Percentiles rank a stretch among this genome's conserved stretches.
These are phyloP conservation scores for Neurospora sp. DNA, from an alignment of 495 filamentous ascomycete species.

Conservation along the genomic window DNA sequence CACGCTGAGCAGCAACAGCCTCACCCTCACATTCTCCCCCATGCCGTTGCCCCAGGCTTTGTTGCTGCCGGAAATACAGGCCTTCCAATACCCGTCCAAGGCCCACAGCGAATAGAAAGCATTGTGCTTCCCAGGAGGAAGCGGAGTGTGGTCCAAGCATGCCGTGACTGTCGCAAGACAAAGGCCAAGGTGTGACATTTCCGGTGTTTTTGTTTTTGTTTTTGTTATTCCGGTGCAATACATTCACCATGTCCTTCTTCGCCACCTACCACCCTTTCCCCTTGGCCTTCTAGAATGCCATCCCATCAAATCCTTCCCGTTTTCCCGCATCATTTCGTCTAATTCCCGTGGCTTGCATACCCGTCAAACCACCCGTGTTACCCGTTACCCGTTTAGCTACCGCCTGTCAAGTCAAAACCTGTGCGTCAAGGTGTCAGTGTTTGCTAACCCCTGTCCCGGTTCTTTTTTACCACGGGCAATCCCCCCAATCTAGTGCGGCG, in stretches of 20 bases:
- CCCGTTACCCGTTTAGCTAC: not conserved
- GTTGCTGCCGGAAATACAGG: not conserved
- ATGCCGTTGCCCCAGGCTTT: not conserved
- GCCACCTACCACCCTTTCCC: not conserved
- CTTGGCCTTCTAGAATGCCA: not conserved
- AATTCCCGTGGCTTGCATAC: not conserved
- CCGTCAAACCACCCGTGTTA: not conserved
- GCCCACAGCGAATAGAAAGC: not conserved
- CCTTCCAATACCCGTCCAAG: not conserved
- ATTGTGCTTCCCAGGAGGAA: not conserved
- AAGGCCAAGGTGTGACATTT: not conserved
- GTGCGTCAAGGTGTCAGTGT: not conserved
- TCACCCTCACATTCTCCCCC: not conserved
- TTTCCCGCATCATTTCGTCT: not conserved
- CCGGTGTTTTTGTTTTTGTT: not conserved
- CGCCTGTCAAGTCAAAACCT: not conserved
- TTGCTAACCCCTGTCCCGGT: not conserved
- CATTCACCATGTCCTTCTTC: not conserved
- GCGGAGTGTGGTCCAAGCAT: not conserved
- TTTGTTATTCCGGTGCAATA: not conserved
- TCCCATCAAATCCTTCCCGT: not conserved
- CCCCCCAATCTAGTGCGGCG: not conserved
- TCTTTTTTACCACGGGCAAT: not conserved
- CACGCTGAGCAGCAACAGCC: not conserved
- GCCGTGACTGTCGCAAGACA: not conserved